Evolutionary conservation across 345 rosid genomes (phyloP).

Genomic region (Alliaria petiolata): DNA sequence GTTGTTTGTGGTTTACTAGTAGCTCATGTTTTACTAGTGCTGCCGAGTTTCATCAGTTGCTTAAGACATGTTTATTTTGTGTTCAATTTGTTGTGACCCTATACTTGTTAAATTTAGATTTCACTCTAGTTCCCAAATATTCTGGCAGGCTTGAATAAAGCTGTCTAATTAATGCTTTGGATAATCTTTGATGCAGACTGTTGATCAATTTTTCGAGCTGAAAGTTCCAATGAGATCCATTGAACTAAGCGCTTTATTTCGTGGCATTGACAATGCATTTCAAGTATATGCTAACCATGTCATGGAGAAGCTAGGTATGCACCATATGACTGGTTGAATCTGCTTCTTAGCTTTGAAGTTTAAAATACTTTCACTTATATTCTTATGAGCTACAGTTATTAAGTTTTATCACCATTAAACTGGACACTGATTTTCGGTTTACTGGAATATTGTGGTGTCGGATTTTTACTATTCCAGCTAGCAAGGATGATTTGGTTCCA

Average conservation of each 20-base stretch:
- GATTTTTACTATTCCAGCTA: constrained; percentile 48
- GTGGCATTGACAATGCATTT: constrained; percentile 92
- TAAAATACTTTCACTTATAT: neutral
- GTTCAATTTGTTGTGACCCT: neutral
- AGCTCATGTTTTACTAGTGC: neutral
- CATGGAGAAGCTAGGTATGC: constrained; percentile 70
- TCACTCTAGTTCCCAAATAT: neutral
- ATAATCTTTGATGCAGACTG: constrained; percentile 66
- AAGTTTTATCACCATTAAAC: neutral
- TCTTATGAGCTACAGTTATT: neutral
- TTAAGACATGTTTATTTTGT: neutral
- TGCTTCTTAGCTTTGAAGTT: constrained; percentile 9
- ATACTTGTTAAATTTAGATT: neutral
- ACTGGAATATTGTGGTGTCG: constrained; percentile 19
- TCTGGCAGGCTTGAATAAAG: neutral
- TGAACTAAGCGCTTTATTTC: constrained; percentile 67
- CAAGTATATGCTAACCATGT: constrained; percentile 84
- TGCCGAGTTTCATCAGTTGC: neutral
- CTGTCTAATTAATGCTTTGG: constrained; percentile 1
- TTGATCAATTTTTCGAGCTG: constrained; percentile 86
- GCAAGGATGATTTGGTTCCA: constrained; percentile 89
- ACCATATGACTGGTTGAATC: constrained; percentile 16
- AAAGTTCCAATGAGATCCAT: constrained; percentile 86
- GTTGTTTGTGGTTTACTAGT: neutral
- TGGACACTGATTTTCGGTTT: neutral